A percentile compares a stretch with the other conserved stretches of the same genome.
Evolutionary conservation across 805 yeast genomes (phyloP).

Genomic region (Dipodascus albidus): DNA sequence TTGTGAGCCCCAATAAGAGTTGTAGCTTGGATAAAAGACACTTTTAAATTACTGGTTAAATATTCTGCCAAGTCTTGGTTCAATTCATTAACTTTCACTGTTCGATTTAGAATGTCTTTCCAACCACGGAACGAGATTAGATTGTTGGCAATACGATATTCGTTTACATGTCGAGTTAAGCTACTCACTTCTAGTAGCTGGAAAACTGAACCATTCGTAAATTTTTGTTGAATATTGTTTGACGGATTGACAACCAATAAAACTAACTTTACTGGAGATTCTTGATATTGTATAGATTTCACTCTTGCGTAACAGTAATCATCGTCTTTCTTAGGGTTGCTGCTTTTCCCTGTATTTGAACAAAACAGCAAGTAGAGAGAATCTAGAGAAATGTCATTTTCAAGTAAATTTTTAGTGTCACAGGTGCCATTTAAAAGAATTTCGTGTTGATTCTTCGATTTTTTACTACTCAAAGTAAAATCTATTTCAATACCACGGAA

Average conservation of each 20-base stretch:
- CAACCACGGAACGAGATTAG: background rate
- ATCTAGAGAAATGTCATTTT: too few species aligned
- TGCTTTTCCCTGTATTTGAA: too few species aligned
- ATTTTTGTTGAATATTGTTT: background rate
- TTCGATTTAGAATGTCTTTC: background rate
- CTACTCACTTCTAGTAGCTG: background rate
- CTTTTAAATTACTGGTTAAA: background rate
- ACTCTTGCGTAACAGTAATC: too few species aligned
- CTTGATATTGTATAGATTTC: too few species aligned
- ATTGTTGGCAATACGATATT: background rate
- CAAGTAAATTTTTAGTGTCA: too few species aligned
- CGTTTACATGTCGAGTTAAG: background rate
- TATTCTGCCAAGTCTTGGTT: background rate
- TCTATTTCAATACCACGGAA: too few species aligned
- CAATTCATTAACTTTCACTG: background rate
- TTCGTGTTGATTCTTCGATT: too few species aligned
- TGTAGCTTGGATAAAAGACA: background rate
- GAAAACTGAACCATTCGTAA: background rate
- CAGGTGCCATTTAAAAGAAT: too few species aligned
- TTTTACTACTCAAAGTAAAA: too few species aligned
- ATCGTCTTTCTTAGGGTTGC: too few species aligned
- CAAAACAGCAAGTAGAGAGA: too few species aligned
- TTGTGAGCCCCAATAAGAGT: background rate
- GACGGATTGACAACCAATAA: background rate
- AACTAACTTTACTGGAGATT: too few species aligned